Evolutionary conservation across 129 eudicot genomes (phyloP), one percentile per base, ranked within the genome.

Genomic region (Glebionis coronaria): DNA sequence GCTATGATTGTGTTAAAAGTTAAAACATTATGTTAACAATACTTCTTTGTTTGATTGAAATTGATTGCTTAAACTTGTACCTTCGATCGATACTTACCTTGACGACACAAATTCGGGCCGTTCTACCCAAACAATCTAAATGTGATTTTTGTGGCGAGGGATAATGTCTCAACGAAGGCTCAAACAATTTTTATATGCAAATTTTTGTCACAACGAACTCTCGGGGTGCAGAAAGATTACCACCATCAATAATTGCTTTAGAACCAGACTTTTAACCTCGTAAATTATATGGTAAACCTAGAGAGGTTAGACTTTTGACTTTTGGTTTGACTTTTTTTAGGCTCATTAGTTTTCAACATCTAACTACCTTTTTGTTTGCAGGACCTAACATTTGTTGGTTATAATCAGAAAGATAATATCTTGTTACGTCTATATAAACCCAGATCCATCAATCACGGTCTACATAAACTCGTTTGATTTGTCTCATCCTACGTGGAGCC

Each of bases 171-270:
- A 51, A 72, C 64, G 57, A 68, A 69, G 68, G 79, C 55, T 77
- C 65, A 52, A 73, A 63, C 6, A 35, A 35, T 14, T 23, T 66
- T 20, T 52, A 2, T 7, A 51, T 79, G 77, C 77, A 89, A 92
- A 89, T 93, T 38, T 86, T 83, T 75, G 88, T 81, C 29, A 73
- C 90, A 18, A 82, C 92, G 54, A 93, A 93, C 64, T 97, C 99
- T 5, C 76, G 78, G 59, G 99, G 97, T 40, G 93, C 99, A 27
- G 99, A 93, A 67, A 73, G 77, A 67, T 75, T 88, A 69, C 96
- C 97, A 9, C 98, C 98, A 57, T 87, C 76, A 15, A 88, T 93
- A 55, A 76, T 93, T 71, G 90, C 76, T 63, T 70, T 90, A 56
- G 79, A 83, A 50, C 88, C 96, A 28, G 97, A 90, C 84, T 75